Evolutionary conservation across 108 stramenopile genomes (phyloP).

Genomic region (Epithemia pelagica): DNA sequence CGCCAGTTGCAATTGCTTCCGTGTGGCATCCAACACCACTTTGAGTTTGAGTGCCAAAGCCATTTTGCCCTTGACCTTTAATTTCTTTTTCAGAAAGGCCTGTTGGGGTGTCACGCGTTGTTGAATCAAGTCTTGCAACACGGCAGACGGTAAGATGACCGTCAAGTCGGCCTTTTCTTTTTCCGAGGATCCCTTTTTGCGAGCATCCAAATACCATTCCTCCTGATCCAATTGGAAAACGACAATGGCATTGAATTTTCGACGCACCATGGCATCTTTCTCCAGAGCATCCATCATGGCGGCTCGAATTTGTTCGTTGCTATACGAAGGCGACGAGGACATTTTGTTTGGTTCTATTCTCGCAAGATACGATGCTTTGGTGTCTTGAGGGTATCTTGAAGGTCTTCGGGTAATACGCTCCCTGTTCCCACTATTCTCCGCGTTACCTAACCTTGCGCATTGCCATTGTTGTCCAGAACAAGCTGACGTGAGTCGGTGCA

Average conservation of each 20-base stretch:
- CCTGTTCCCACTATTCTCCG: too few species aligned
- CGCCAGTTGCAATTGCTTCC: constrained; percentile 33
- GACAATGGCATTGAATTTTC: constrained; percentile 39
- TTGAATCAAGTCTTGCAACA: constrained; percentile 33
- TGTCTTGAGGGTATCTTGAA: too few species aligned
- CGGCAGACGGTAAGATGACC: constrained; percentile 21
- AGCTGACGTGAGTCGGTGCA: too few species aligned
- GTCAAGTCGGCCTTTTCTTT: constrained; percentile 16
- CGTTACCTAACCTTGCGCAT: too few species aligned
- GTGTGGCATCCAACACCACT: constrained; percentile 59
- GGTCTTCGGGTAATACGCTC: too few species aligned
- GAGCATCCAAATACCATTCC: constrained; percentile 7
- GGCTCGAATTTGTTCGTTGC: constrained; percentile 13
- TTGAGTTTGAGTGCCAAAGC: constrained; percentile 76
- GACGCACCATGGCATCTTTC: constrained; percentile 15
- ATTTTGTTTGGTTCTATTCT: too few species aligned
- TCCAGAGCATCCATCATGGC: constrained; percentile 32
- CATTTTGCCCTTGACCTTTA: constrained; percentile 84
- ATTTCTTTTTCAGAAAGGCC: constrained; percentile 48
- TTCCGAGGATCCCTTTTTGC: constrained; percentile 12
- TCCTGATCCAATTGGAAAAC: constrained; percentile 18
- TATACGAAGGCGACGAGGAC: not conserved
- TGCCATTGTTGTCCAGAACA: too few species aligned
- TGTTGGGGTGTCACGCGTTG: constrained; percentile 44
- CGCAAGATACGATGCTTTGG: too few species aligned